Percentiles rank a stretch among this genome's conserved stretches.
phyloP scores from a whole-genome alignment of 1,284 basidiomycete genomes.

The Leucoagaricus sp. region DNA sequence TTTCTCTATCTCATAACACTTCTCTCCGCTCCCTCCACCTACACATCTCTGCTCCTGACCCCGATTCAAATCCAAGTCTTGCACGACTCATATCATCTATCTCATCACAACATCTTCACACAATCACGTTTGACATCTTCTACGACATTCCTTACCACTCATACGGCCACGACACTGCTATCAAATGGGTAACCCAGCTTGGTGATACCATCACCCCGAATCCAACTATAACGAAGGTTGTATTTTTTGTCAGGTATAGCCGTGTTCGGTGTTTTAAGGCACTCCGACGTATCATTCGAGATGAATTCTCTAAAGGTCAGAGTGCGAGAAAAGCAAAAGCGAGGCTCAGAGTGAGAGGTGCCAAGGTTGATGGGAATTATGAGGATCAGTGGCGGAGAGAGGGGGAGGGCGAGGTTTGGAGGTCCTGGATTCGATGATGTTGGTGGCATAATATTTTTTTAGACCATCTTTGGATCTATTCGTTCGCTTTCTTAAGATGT shows the following conservation, averaged over 20 bases:
- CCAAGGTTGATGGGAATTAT: not conserved
- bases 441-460: too few species aligned
- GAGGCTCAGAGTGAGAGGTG: not conserved
- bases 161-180: not conserved
- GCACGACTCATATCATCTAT: not conserved
- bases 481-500: too few species aligned
- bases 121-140: not conserved
- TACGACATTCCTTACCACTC: not conserved
- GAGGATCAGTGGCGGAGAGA: not conserved
- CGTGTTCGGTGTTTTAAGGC: too few species aligned
- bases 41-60: not conserved
- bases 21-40: not conserved
- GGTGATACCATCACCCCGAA: not conserved
- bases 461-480: too few species aligned
- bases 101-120: not conserved
- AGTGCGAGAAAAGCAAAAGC: not conserved
- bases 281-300: too few species aligned
- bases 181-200: not conserved
- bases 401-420: not conserved
- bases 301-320: not conserved
- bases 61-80: not conserved
- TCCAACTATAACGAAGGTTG: too few species aligned
- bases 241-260: too few species aligned
- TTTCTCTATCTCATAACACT: not conserved
- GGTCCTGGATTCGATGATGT: not conserved